Conservation (phyloP, 306 rosid species). For the Vachellia collinsii region DNA sequence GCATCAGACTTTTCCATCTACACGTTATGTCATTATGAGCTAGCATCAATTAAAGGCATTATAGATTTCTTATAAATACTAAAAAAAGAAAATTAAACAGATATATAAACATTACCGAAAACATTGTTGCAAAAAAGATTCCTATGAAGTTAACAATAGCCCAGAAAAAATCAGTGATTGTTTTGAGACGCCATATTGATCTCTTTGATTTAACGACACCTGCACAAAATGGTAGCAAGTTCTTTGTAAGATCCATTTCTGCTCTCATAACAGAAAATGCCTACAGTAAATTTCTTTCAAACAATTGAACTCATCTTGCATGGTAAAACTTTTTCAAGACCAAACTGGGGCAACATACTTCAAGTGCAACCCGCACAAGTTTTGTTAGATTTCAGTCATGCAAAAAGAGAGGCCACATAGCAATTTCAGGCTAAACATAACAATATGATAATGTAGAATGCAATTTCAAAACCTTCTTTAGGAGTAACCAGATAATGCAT, state of each 20-base stretch:
- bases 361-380: not conserved
- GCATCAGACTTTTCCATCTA: constrained; percentile 93
- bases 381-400: not conserved
- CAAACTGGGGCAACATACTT: not conserved
- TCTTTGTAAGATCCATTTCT: not conserved
- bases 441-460: not conserved
- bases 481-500: not conserved
- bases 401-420: not conserved
- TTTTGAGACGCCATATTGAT: constrained; percentile 80
- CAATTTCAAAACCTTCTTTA: not conserved
- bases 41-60: not conserved
- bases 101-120: constrained; percentile 62
- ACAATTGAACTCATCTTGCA: not conserved
- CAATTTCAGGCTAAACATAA: not conserved
- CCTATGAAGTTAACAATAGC: constrained; percentile 72
- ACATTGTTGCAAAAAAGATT: constrained; percentile 85
- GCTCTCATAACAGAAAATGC: not conserved
- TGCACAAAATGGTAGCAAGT: constrained; percentile 39
- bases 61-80: not conserved
- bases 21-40: constrained; percentile 21
- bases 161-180: constrained; percentile 86
- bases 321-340: not conserved
- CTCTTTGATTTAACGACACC: constrained; percentile 85
- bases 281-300: not conserved
- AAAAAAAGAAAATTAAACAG: not conserved